Base-by-base conservation (phyloP, 1,284 basidiomycete species). In the Hypsizygus ulmarius region DNA sequence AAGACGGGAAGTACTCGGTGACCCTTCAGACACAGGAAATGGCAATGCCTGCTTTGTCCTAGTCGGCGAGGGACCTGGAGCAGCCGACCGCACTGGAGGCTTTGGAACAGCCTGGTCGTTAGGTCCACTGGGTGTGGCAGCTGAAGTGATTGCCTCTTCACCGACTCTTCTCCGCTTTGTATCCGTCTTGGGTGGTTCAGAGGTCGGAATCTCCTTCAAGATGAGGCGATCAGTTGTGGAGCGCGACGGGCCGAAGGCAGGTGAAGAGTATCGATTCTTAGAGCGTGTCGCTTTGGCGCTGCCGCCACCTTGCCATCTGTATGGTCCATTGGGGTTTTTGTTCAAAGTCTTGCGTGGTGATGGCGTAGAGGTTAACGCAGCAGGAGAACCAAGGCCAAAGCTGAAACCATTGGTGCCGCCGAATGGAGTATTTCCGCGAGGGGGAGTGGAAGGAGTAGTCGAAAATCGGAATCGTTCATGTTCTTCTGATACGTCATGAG, bases 301-400 rank as follows among this genome's bases (percentile, higher is more conserved):
- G 32, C 85, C 84, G 33, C 70, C 81, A 27, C 86, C 87, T 54
- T 81, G 75, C 81, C 81, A 86, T 45, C 74, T 72, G 62, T 84
- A 84, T 21, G 67, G 59, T 12, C 85, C 85, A 61, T 88, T 88
- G 0, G 85, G 86, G 59, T 88, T 89, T 62, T 70, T 77, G n/a
- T 73, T 59, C 7, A 88, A 66, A 9, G 73, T 79, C 59, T 75
- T 81, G 16, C 71, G 70, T 5, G 78, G 67, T 11, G 70, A 59
- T 18, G 62, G 53, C 2, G 62, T 54, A 7, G 55, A 29, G 11
- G 52, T 43, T 19, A 52, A 51, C 35, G 53, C 54, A 47, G 51
- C 40, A 21, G 38, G 66, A 55, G 51, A 61, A 56, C 19, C 59
- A 55, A 38, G 61, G 42, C 41, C 43, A 19, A 53, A 49, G 15